A percentile compares a stretch with the other conserved stretches of the same genome.
These are phyloP conservation scores for Zopfochytrium polystomum DNA, from an alignment of 371 early-diverging fungal genomes.

Conservation along the genomic window DNA sequence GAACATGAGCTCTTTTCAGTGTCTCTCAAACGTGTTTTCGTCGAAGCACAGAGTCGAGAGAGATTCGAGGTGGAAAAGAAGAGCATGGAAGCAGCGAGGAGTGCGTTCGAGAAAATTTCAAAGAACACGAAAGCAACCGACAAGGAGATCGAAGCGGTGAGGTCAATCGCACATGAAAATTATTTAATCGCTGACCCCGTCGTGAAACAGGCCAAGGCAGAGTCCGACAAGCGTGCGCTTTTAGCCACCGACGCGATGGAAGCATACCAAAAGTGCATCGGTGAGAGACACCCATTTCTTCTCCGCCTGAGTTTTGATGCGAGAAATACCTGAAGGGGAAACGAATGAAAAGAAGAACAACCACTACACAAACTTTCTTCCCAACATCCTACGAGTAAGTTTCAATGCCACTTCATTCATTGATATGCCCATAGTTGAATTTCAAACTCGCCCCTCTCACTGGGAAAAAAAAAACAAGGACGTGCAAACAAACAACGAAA, in stretches of 20 bases:
- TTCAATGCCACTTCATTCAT: background rate
- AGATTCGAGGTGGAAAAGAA: constrained; percentile 38
- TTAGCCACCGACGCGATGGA: constrained; percentile 31
- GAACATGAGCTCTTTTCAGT: no score
- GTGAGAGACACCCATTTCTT: constrained; percentile 6
- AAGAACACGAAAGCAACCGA: constrained; percentile 38
- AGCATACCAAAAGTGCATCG: constrained; percentile 38
- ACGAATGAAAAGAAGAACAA: constrained; percentile 39
- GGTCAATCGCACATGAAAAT: background rate
- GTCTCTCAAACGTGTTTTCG: no score
- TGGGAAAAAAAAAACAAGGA: constrained; percentile 19
- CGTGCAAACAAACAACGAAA: constrained; percentile 39
- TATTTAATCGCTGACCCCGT: background rate
- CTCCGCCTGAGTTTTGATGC: background rate
- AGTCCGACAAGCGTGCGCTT: constrained; percentile 39
- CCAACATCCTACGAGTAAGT: constrained; percentile 36
- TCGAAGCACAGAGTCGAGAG: constrained; percentile 24
- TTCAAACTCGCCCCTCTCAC: background rate
- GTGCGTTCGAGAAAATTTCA: constrained; percentile 25
- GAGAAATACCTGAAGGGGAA: constrained; percentile 25
- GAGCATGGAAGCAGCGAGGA: constrained; percentile 35
- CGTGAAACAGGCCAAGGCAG: constrained; percentile 24
- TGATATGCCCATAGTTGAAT: background rate
- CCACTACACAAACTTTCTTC: constrained; percentile 31
- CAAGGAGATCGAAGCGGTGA: constrained; percentile 38